Evolutionary conservation across 805 yeast species (phyloP), one percentile per base, ranked within the genome.

Genomic region (Maudiozyma bulderi): DNA sequence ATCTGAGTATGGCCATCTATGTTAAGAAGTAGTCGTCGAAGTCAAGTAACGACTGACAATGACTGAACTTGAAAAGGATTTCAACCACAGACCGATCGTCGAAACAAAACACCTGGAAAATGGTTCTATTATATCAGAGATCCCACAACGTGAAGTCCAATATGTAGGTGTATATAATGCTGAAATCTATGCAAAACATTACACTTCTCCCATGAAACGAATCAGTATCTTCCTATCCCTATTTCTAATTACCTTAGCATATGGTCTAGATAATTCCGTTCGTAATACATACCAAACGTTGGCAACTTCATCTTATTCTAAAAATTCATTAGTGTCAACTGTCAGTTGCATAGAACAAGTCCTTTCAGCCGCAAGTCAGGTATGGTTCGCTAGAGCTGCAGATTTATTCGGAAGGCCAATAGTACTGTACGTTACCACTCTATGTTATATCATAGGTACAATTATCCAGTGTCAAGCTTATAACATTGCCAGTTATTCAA

Each of bases 331-430:
- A 48, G 57, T 72, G 43, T 65, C 82, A 3, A 75, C 82, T 1
- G 75, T 78, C 37, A 69, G 70, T 46, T 78, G 76, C 49, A 73
- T 78, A 51, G 69, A 70, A 47, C 65, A 75, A 14, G 80, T 78
- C 39, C 72, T 76, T 43, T 81, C 77, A 15, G 81, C 82, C 37
- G 82, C 77, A 7, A 73, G 79, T 30, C 81, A 78, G 58, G 73
- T 78, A 8, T 69, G 75, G 13, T 77, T 71, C 53, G 82, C 83
- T 13, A 64, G 82, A 53, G 64, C 77, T 40, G 71, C 80, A 26
- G 81, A 78, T 60, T 64, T 70, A n/a, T 78, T 76, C 55, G 82
- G 83, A 20, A 71, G 83, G 62, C 55, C 75, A 44, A 75, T 76
- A 51, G 63, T 78, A 47, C 55, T 74, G 29, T 38, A 70, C 14